A percentile compares a stretch with the other conserved stretches of the same genome.
These are phyloP conservation scores for Yarrowia galli DNA, from an alignment of 1,139 yeast genomes.

Conservation along the genomic window DNA sequence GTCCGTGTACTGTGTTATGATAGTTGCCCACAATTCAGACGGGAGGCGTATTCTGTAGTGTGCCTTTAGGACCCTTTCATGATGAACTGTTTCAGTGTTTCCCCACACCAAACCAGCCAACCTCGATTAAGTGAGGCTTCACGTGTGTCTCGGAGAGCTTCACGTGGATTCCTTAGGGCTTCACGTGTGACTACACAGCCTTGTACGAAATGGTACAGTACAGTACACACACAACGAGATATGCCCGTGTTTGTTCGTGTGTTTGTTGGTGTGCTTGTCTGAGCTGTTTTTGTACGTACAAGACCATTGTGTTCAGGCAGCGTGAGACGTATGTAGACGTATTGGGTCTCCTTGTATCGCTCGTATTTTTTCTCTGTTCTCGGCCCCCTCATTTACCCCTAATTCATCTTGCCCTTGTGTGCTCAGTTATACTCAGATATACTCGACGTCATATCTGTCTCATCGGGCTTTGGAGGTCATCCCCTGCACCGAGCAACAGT, in stretches of 20 bases:
- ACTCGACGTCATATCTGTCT: slow-evolving; percentile 7
- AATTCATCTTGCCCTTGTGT: background rate
- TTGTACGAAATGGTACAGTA: background rate
- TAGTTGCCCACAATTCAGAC: background rate
- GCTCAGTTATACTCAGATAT: background rate
- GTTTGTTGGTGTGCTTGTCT: background rate
- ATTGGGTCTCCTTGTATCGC: background rate
- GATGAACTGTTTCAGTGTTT: background rate
- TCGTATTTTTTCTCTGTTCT: background rate
- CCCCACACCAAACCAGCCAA: background rate
- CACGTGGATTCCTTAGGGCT: too few relatives aligned
- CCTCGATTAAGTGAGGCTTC: slow-evolving; percentile 10
- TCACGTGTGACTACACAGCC: too few relatives aligned
- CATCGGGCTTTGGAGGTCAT: slow-evolving; percentile 19
- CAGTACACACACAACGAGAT: background rate
- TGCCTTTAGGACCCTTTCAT: background rate
- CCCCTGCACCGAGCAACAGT: slow-evolving; percentile 28
- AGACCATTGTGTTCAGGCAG: too few relatives aligned
- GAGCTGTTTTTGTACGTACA: too few relatives aligned
- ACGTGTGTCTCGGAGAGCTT: background rate
- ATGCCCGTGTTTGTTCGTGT: background rate
- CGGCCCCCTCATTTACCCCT: slow-evolving; percentile 13
- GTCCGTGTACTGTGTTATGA: background rate
- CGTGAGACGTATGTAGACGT: background rate
- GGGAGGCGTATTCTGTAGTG: too few relatives aligned